Evolutionary conservation across 805 yeast genomes (phyloP), one percentile per base, ranked within the genome.

Genomic region (Yarrowia keelungensis): DNA sequence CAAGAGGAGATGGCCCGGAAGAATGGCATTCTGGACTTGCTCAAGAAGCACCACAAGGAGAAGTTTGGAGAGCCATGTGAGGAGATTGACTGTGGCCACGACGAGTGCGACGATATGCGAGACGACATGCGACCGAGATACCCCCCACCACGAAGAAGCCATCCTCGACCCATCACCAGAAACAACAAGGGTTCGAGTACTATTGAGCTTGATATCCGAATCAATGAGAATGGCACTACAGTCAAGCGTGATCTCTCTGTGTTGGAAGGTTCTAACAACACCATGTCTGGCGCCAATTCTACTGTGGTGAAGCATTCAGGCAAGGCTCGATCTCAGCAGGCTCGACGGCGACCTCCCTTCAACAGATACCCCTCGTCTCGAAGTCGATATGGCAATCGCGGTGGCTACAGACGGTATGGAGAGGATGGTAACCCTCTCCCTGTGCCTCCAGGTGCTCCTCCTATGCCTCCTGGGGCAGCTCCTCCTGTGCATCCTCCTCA

Each of bases 81-180:
- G 47, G 62, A 56, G 15, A 11, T 56, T 10, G 62, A 56, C 38
- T 56, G 62, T 26, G 62, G 62, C 4, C 62, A 56, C 22, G 62
- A 56, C 12, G 62, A 56, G 47, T 56, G 62, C 32, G 62, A 56
- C 42, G 62, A 56, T 8, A 56, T 56, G 62, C 62, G 62, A 26
- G 62, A 56, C 35, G 46, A 54, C 47, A 56, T 41, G 62, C 47
- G 38, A 26, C 12, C 5, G 16, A n/a, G 38, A 32, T n/a, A 22
- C 47, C 62, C 62, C 39, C 62, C 47, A n/a, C 10, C 47, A n/a
- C 10, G 39, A 26, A 26, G 32, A 2, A 38, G 15, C 12, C 45
- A 22, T 5, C 47, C 62, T 5, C 14, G 26, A n/a, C 62, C 62
- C 15, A 56, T 56, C 39, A 39, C 46, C 5, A 45, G 47, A 26